Evolutionary conservation across 768 basidiomycete species (phyloP), one percentile per base, ranked within the genome.

Genomic region (Sarcodon aspratus): DNA sequence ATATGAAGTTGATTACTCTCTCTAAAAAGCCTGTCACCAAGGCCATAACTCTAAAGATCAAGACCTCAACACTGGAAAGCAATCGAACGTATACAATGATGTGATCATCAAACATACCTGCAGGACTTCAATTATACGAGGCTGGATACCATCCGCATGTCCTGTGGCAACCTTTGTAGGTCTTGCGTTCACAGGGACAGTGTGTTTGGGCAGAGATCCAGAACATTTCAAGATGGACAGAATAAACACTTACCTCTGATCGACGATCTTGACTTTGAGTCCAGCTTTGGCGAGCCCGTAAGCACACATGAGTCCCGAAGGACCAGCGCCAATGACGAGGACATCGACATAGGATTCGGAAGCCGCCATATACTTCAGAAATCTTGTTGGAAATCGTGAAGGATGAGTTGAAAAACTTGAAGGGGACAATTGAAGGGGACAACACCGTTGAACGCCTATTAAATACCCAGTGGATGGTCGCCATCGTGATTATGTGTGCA

Each of bases 1-100:
- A 76, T 72, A 51, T 85, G 76, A 71, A 89, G 70, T 45, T 84
- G 81, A 50, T 77, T 79, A 6, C 77, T 84, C 55, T 85, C 75
- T 36, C 63, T 69, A 21, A 87, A 50, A 17, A 89, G 57, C 3
- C 75, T 70, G 12, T 85, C 79, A 0, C 75, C 82, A 6, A 89
- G 71, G 6, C 85, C 86, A 63, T 89, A 88, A 52, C 85, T 89
- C 85, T 88, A 46, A 9, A 9, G 1, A 44, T 32, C 5, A 8
- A 21, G 27, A 27, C 8, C 2, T 15, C 7, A 48, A 44, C 1
- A 36, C 31, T 36, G 51, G 18, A 15, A 3, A 27, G 33, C 32
- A 21, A 17, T 3, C 7, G 21, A 15, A 31, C 34, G 7, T 43
- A 3, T n/a, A 15, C 8, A n/a, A 9, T 34, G 11, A 31, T 12